Evolutionary conservation across 805 yeast genomes (phyloP).

Genomic region (Wickerhamiella sergipiensis): DNA sequence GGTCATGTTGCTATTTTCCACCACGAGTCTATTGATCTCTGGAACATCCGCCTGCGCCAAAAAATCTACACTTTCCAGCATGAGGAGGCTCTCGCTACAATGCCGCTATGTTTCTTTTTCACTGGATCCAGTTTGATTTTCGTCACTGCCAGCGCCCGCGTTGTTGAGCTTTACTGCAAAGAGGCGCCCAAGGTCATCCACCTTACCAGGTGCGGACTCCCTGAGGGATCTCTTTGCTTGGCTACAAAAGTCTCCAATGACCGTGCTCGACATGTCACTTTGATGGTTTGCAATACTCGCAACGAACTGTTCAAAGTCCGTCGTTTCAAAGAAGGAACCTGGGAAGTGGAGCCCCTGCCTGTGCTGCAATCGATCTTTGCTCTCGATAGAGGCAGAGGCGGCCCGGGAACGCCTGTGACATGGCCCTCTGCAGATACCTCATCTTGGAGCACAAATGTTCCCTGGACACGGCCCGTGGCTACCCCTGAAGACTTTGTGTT

Average conservation of each 20-base stretch:
- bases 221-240: not conserved
- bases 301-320: constrained; percentile 1
- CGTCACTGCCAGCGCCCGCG: not conserved
- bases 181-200: not conserved
- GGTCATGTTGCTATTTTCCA: constrained; percentile 1
- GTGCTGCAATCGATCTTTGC: not conserved
- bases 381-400: not conserved
- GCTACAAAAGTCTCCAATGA: not conserved
- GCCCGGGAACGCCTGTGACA: not conserved
- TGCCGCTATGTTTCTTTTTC: not conserved
- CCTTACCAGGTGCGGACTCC: not conserved
- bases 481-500: constrained; percentile 1
- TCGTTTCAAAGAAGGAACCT: not conserved
- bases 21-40: constrained; percentile 1
- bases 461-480: constrained; percentile 3
- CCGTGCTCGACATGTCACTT: not conserved
- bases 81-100: not conserved
- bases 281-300: not conserved
- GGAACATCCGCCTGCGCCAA: constrained; percentile 1
- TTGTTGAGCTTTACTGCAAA: constrained; percentile 4
- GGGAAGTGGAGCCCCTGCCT: not conserved
- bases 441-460: not conserved
- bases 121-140: not conserved
- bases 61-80: constrained; percentile 2
- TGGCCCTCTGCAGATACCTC: not conserved